Conservation (phyloP, 306 rosid species). For the Luffa aegyptiaca region DNA sequence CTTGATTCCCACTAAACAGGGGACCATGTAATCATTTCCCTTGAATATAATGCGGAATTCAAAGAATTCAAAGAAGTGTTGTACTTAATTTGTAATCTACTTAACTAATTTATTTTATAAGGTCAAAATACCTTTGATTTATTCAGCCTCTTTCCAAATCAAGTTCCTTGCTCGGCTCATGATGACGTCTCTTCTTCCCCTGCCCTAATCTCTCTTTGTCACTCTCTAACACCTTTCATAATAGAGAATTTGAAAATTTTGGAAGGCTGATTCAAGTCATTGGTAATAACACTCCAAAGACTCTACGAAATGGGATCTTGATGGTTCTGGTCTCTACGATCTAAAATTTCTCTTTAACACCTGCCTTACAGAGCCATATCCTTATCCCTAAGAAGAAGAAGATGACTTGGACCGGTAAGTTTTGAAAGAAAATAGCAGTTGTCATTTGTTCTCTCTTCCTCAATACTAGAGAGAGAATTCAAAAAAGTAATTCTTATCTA, state of each 20-base stretch:
- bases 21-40: background rate
- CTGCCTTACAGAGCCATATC: background rate
- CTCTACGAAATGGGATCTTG: background rate
- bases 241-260: background rate
- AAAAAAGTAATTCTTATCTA: background rate
- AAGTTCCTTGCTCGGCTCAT: background rate
- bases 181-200: background rate
- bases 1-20: background rate
- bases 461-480: background rate
- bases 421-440: background rate
- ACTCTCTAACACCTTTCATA: background rate
- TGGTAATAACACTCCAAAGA: background rate
- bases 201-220: background rate
- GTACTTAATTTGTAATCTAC: background rate
- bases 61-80: background rate
- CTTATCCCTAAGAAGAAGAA: background rate
- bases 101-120: background rate
- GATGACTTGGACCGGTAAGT: background rate
- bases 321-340: background rate
- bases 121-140: background rate
- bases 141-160: background rate
- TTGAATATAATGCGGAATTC: background rate
- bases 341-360: background rate
- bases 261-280: background rate
- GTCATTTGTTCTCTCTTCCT: background rate